Evolutionary conservation across 371 early-diverging fungal species (phyloP).

Genomic region (Zychaea mexicana): DNA sequence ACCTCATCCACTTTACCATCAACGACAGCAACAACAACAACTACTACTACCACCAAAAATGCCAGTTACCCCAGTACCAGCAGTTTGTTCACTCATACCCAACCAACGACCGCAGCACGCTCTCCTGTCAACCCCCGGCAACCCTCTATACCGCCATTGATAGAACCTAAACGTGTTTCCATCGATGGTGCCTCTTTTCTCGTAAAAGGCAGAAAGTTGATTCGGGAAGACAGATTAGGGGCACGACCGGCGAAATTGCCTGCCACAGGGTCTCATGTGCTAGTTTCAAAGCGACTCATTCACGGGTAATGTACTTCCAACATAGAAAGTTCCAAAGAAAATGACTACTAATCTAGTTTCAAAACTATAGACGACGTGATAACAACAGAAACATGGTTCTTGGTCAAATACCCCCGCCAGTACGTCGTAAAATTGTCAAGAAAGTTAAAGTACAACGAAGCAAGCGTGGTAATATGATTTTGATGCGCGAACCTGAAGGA

Average conservation of each 20-base stretch:
- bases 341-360: not conserved
- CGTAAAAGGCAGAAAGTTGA: slow-evolving; percentile 45
- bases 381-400: slow-evolving; percentile 25
- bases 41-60: not conserved
- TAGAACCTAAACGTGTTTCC: slow-evolving; percentile 37
- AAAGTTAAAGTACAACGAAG: slow-evolving; percentile 24
- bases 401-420: slow-evolving; percentile 20
- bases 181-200: slow-evolving; percentile 47
- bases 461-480: slow-evolving; percentile 45
- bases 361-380: slow-evolving; percentile 6
- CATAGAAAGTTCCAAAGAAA: not conserved
- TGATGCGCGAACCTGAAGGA: slow-evolving; percentile 39
- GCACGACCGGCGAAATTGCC: not conserved
- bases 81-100: slow-evolving; percentile 12
- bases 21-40: not conserved
- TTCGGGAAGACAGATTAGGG: slow-evolving; percentile 35
- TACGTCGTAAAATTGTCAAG: not conserved
- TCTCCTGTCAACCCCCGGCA: not conserved
- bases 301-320: not conserved
- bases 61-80: not conserved
- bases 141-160: not conserved
- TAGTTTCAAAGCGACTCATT: slow-evolving; percentile 1
- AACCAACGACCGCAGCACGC: not conserved
- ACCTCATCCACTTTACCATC: not conserved
- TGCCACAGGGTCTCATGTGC: slow-evolving; percentile 19